Conservation (phyloP, 441 rosid genomes). For the Euphorbia celastroides region DNA sequence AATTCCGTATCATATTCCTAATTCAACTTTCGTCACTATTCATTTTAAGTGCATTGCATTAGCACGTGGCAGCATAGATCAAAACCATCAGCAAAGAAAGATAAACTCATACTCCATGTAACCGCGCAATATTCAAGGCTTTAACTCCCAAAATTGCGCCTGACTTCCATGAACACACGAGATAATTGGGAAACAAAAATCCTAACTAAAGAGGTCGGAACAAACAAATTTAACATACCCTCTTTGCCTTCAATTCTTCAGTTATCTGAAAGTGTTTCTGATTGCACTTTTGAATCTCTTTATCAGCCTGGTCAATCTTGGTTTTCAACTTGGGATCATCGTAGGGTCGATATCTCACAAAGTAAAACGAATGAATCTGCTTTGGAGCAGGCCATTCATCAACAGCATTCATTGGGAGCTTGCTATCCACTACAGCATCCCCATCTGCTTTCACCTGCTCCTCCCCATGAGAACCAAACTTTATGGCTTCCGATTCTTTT, state of each 20-base stretch:
- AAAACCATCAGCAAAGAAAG: neutral
- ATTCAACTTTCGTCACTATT: too few species aligned
- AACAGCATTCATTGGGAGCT: constrained; percentile 42
- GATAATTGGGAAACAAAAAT: neutral
- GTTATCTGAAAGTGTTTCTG: constrained; percentile 35
- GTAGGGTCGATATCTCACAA: constrained; percentile 40
- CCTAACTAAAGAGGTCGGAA: neutral
- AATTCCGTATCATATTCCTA: neutral
- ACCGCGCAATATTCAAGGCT: neutral
- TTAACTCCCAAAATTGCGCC: neutral
- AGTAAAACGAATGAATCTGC: constrained; percentile 51
- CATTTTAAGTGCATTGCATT: neutral
- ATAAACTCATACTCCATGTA: neutral
- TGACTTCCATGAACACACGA: neutral
- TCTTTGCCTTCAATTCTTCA: constrained; percentile 45
- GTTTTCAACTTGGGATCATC: constrained; percentile 71
- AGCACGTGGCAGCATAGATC: neutral
- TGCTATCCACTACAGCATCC: constrained; percentile 28
- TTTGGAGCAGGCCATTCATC: constrained; percentile 65
- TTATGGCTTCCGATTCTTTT: constrained; percentile 28
- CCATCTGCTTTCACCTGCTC: constrained; percentile 33
- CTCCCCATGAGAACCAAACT: constrained; percentile 43
- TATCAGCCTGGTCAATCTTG: constrained; percentile 59
- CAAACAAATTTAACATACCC: constrained; percentile 40
- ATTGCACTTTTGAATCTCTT: constrained; percentile 52